phyloP scores from a whole-genome alignment of 257 asterid species.

The Solanum okadae region DNA sequence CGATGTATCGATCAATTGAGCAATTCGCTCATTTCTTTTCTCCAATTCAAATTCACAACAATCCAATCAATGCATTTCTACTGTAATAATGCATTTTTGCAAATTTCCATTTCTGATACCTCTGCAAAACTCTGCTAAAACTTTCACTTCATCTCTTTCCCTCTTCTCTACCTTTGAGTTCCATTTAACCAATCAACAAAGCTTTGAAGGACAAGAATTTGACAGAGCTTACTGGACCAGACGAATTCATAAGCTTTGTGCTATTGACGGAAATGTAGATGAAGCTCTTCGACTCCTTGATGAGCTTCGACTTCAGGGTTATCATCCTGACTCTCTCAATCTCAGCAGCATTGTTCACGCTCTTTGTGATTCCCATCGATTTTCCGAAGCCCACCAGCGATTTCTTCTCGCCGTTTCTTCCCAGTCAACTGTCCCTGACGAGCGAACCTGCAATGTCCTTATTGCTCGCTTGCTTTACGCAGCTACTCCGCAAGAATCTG shows the following conservation, averaged over 20 bases:
- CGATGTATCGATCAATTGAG: neutral
- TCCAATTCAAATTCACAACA: neutral
- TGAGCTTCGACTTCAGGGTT: slow-evolving; percentile 41
- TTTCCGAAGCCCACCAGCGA: slow-evolving; percentile 54
- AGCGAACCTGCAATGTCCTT: slow-evolving; percentile 76
- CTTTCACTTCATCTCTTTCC: slow-evolving; percentile 7
- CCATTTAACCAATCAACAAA: neutral
- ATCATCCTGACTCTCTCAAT: slow-evolving; percentile 49
- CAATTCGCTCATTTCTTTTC: neutral
- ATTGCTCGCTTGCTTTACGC: slow-evolving; percentile 67
- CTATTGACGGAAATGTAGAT: slow-evolving; percentile 37
- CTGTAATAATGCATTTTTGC: slow-evolving; percentile 15
- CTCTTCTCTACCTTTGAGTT: slow-evolving; percentile 8
- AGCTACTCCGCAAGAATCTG: slow-evolving; percentile 30
- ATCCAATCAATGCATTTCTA: neutral
- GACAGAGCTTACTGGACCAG: slow-evolving; percentile 47
- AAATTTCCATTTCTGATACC: slow-evolving; percentile 23
- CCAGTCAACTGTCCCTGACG: slow-evolving; percentile 42
- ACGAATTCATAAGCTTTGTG: slow-evolving; percentile 61
- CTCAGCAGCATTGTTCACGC: slow-evolving; percentile 69
- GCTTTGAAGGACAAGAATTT: neutral
- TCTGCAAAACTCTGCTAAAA: slow-evolving; percentile 2
- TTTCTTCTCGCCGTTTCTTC: slow-evolving; percentile 27
- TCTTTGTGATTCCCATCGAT: slow-evolving; percentile 56
- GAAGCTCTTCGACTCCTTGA: slow-evolving; percentile 57